Percentiles rank a stretch among this genome's conserved stretches.
These are phyloP conservation scores for Dioszegia aurantiaca DNA, from an alignment of 768 basidiomycete genomes.

Conservation along the genomic window DNA sequence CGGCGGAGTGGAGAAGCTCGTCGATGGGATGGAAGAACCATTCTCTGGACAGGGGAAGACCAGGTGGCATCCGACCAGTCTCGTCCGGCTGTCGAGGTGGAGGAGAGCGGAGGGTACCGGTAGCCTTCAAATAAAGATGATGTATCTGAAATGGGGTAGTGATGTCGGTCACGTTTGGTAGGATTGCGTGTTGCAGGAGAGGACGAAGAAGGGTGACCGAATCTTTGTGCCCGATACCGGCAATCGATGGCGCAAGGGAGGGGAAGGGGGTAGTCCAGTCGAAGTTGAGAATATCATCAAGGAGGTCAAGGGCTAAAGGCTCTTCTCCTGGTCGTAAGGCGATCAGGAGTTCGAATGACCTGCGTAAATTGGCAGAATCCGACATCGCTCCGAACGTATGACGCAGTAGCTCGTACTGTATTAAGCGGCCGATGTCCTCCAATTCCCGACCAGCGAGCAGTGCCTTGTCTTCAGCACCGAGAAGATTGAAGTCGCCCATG, in stretches of 20 bases:
- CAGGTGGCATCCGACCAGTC: not conserved
- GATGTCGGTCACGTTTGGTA: conserved; percentile 36
- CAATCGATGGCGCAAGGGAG: not conserved
- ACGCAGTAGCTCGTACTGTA: conserved; percentile 13
- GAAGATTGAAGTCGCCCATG: not conserved
- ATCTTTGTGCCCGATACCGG: conserved; percentile 31
- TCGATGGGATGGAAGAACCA: conserved; percentile 71
- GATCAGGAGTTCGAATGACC: not conserved
- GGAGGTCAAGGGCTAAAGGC: conserved; percentile 56
- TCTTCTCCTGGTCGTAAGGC: conserved; percentile 69
- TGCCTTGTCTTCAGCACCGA: not conserved
- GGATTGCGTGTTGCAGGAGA: conserved; percentile 45
- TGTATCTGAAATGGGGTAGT: conserved; percentile 32
- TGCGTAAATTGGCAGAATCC: not conserved
- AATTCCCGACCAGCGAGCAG: not conserved
- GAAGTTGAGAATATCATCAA: conserved; percentile 38
- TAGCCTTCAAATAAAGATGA: conserved; percentile 52
- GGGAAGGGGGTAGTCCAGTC: conserved; percentile 8
- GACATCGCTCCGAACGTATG: not conserved
- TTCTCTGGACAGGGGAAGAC: conserved; percentile 57
- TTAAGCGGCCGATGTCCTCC: not conserved
- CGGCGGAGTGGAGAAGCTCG: conserved; percentile 75
- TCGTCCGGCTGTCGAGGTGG: conserved; percentile 8
- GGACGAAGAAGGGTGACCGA: conserved; percentile 49
- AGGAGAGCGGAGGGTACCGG: conserved; percentile 60